Evolutionary conservation across 1,284 basidiomycete genomes (phyloP), one percentile per base, ranked within the genome.

Genomic region (Neotropicomus parvogracilis): DNA sequence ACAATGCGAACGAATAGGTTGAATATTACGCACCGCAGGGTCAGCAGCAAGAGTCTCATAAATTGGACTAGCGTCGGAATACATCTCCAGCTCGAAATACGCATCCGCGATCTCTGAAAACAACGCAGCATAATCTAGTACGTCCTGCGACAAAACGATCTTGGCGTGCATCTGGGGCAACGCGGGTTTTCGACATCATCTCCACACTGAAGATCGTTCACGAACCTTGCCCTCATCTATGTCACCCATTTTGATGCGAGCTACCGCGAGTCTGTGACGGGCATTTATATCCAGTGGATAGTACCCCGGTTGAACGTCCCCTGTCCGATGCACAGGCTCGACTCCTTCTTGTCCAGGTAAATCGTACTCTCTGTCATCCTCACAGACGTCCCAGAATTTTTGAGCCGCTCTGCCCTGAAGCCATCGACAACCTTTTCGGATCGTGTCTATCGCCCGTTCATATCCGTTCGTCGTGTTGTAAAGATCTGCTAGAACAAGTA

Each of bases 21-120:
- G 12, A 26, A 42, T 20, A 16, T n/a, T 11, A 9, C 55, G 32
- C 31, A 58, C 56, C 49, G 56, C 58, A 17, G 57, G 58, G 32
- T 58, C 56, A 11, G 44, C 37, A 38, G 46, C 56, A 39, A 58
- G 55, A 11, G 35, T 59, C 44, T 59, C 56, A 17, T 59, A 58
- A 3, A 55, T 55, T 9, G 44, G 55, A 33, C 48, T 31, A 2
- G 56, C 57, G 14, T 52, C 49, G 6, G 46, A 51, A 46, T 57
- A 58, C 46, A 49, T 48, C 21, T 49, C 48, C 37, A 49, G 38
- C 17, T 49, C 48, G 20, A 88, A 87, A 62, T 88, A 88, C 0
- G 88, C 87, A 53, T 93, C 88, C 0, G 88, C 92, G 19, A 95
- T 83, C 60, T 95, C 91, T 2, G 74, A 76, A 63, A 91, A 93